Evolutionary conservation across 2,329 filamentous ascomycete species (phyloP).

Genomic region (Ceratocystis eucalypticola): DNA sequence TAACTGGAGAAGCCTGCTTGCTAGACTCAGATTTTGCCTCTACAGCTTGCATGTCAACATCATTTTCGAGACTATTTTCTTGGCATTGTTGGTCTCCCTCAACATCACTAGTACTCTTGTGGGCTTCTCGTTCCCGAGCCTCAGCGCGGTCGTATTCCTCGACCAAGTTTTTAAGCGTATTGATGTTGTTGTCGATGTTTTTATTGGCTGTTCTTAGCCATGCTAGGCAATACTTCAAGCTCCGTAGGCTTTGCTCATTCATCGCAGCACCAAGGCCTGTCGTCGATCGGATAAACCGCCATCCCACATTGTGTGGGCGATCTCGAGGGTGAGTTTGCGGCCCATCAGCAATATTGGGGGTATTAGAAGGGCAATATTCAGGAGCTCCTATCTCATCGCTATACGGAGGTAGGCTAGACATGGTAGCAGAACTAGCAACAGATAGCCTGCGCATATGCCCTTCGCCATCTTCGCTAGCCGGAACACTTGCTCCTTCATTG

Average conservation of each 20-base stretch:
- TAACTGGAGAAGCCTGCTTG: conserved; percentile 11
- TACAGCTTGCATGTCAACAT: conserved; percentile 22
- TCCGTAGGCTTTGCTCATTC: conserved; percentile 73
- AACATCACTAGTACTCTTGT: conserved; percentile 2
- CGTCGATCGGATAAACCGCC: conserved; percentile 71
- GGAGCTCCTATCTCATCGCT: conserved; percentile 12
- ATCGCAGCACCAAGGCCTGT: conserved; percentile 84
- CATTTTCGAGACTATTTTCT: conserved; percentile 11
- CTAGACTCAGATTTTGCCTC: conserved; percentile 22
- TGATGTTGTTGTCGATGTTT: conserved; percentile 63
- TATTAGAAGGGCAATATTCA: conserved; percentile 22
- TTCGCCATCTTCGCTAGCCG: conserved; percentile 22
- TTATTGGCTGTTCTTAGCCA: conserved; percentile 73
- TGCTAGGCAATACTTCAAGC: conserved; percentile 68
- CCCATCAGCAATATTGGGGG: conserved; percentile 24
- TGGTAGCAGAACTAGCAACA: conserved; percentile 16
- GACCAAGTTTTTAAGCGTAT: conserved; percentile 58
- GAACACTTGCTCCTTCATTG: conserved; percentile 28
- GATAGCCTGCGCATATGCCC: conserved; percentile 22
- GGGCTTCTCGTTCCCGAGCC: conserved; percentile 19
- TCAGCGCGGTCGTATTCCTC: conserved; percentile 62
- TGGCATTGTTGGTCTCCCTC: conserved; percentile 12
- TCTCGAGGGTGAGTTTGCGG: conserved; percentile 1
- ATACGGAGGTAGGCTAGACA: conserved; percentile 10
- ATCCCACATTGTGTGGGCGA: conserved; percentile 12